Evolutionary conservation across 2,329 filamentous ascomycete genomes (phyloP), one percentile per base, ranked within the genome.

Genomic region (Xylariaceae sp.): DNA sequence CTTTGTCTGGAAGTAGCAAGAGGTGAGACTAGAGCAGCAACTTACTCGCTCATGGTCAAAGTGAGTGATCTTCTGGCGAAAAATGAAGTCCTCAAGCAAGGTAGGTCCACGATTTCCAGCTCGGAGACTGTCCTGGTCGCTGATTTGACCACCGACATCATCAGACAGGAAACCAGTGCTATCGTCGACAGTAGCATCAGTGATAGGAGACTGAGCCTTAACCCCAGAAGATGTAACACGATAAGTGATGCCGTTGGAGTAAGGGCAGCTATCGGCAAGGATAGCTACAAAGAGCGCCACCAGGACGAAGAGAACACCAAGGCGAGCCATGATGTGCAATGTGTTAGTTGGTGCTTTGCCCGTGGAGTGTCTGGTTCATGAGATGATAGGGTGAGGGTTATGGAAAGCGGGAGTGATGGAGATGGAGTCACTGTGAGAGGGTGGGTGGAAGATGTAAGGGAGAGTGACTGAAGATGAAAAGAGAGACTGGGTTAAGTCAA

Each of bases 131-230:
- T 79, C 74, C 62, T 87, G 84, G 31, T 90, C 87, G 43, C 75
- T 75, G 39, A 90, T 84, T 0, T 85, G 86, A 0, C 82, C 84
- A 11, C 87, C 87, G 19, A 82, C 81, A 63, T 89, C 87, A 28
- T 80, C 81, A 1, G 86, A 90, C 59, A 86, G 66, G 65, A 72
- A 86, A 2, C 73, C 73, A 33, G 77, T 65, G 42, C 73, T 74
- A 57, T 86, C 83, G 52, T 85, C 76, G 5, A 80, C 62, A 53
- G 76, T 73, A 46, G 72, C 74, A 42, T 66, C 54, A 6, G 60
- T 57, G 5, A 72, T 55, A 22, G 65, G 62, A 31, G 62, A 56
- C 2, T 55, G 55, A 17, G 51, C 50, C 22, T 58, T 33, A 40
- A 43, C 55, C 5, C 54, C 59, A 42, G 61, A 60, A 47, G 66